Conservation (phyloP, 768 basidiomycete genomes). For the Leccinellum luteum region DNA sequence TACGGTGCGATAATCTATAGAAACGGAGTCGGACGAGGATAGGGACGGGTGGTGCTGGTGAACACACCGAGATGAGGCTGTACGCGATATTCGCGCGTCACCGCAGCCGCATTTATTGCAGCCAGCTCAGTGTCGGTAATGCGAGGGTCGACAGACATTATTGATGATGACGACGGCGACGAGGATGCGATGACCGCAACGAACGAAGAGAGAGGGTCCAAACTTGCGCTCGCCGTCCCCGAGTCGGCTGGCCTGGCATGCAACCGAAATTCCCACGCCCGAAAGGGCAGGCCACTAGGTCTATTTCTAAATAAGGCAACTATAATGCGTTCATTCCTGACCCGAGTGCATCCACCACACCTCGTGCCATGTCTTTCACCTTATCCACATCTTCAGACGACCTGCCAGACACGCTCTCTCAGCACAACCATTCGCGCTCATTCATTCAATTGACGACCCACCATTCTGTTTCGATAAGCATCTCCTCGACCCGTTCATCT, state of each 20-base stretch:
- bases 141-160: constrained; percentile 50
- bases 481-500: constrained; percentile 57
- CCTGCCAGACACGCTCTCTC: constrained; percentile 39
- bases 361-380: constrained; percentile 41
- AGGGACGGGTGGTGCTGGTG: constrained; percentile 1
- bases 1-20: constrained; percentile 92
- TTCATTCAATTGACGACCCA: constrained; percentile 33
- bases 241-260: constrained; percentile 3
- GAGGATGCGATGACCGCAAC: background rate
- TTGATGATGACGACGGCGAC: background rate
- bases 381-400: constrained; percentile 41
- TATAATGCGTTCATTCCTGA: constrained; percentile 29
- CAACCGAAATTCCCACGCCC: constrained; percentile 24
- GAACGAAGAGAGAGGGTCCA: background rate
- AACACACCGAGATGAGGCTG: constrained; percentile 80
- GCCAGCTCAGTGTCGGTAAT: constrained; percentile 72
- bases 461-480: constrained; percentile 84
- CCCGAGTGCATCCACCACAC: constrained; percentile 39
- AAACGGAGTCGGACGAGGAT: constrained; percentile 8
- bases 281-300: background rate
- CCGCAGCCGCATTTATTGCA: constrained; percentile 83
- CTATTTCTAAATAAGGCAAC: background rate
- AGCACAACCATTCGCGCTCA: constrained; percentile 20
- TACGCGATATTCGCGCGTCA: constrained; percentile 84
- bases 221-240: constrained; percentile 11